Percentiles rank a stretch among this genome's conserved stretches.
phyloP scores from a whole-genome alignment of 1,139 yeast species.

The Blastobotrys serpentis region DNA sequence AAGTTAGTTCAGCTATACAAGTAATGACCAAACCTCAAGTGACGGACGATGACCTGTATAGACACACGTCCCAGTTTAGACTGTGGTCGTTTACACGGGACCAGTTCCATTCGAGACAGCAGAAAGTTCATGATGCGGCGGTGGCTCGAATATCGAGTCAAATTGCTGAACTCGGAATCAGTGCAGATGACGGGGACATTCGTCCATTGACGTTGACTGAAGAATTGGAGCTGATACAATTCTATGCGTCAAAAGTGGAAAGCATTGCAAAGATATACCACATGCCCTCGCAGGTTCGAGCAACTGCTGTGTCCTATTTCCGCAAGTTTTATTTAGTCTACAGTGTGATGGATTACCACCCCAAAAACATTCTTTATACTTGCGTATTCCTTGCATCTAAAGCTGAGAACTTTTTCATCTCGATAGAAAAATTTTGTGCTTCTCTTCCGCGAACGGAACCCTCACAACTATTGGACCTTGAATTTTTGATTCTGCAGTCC shows the following conservation, averaged over 20 bases:
- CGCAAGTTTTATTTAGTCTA: conserved; percentile 75
- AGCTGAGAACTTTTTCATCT: conserved; percentile 84
- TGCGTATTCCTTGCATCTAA: conserved; percentile 90
- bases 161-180: conserved; percentile 37
- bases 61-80: conserved; percentile 81
- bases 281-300: conserved; percentile 62
- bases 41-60: conserved; percentile 74
- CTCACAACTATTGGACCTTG: conserved; percentile 70
- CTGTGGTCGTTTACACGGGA: conserved; percentile 78
- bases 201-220: conserved; percentile 52
- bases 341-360: conserved; percentile 84
- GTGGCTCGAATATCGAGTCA: conserved; percentile 40
- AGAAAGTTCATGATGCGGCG: conserved; percentile 55
- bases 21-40: conserved; percentile 16
- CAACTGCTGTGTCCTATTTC: conserved; percentile 84
- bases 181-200: conserved; percentile 37
- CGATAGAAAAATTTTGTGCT: conserved; percentile 76
- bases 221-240: conserved; percentile 63
- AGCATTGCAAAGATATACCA: conserved; percentile 56
- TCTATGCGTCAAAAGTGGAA: conserved; percentile 69
- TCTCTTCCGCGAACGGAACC: conserved; percentile 62
- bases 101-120: conserved; percentile 50
- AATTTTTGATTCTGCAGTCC: conserved; percentile 71
- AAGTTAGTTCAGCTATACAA: neutral
- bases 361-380: conserved; percentile 75